Conservation (phyloP, 768 basidiomycete genomes). For the Xerocomellus amylosporus region DNA sequence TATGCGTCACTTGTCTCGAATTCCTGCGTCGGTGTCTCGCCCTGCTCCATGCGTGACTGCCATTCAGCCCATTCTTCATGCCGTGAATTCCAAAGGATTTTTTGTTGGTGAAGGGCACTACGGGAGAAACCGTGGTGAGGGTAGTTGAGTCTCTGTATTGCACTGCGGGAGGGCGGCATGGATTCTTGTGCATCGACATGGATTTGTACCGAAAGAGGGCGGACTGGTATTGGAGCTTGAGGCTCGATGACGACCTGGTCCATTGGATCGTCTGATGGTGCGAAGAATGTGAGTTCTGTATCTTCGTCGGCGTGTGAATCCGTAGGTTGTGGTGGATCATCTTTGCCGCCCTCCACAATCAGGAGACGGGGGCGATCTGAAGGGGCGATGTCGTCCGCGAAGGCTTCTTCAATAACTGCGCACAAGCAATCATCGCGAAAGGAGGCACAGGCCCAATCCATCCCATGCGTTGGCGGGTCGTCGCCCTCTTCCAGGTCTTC, state of each 20-base stretch:
- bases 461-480: slow-evolving; percentile 1
- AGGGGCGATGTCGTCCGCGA: background rate
- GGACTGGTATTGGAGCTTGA: slow-evolving; percentile 24
- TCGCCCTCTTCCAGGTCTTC: background rate
- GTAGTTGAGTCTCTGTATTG: slow-evolving; percentile 42
- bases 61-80: slow-evolving; percentile 50
- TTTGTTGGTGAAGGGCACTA: slow-evolving; percentile 55
- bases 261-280: slow-evolving; percentile 7
- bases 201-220: slow-evolving; percentile 10
- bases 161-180: slow-evolving; percentile 3
- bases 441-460: slow-evolving; percentile 12
- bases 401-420: slow-evolving; percentile 5
- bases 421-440: background rate
- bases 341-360: background rate
- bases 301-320: slow-evolving; percentile 17
- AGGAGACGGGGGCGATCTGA: background rate
- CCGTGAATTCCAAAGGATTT: slow-evolving; percentile 60
- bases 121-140: slow-evolving; percentile 62
- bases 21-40: background rate
- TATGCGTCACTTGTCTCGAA: slow-evolving; percentile 23
- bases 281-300: slow-evolving; percentile 6
- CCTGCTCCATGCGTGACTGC: slow-evolving; percentile 17
- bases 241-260: slow-evolving; percentile 20
- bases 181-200: background rate
- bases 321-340: slow-evolving; percentile 4